Evolutionary conservation across 768 basidiomycete species (phyloP), one percentile per base, ranked within the genome.

Genomic region (Auriscalpium orientale): DNA sequence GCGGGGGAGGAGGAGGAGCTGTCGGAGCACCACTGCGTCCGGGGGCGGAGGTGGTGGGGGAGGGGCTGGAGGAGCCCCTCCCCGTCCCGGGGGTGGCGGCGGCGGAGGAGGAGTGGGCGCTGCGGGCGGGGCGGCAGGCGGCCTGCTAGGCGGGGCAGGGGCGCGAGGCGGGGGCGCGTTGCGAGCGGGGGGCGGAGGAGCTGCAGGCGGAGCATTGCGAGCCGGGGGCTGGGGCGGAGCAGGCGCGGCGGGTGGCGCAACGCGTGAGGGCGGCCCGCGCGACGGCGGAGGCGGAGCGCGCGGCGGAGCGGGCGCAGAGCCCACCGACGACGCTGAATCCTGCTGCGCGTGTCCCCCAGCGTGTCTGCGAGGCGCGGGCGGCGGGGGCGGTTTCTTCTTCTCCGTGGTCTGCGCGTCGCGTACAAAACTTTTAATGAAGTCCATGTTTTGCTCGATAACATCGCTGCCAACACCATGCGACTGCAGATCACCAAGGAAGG

Each of bases 341-440:
- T 70, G 65, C 54, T 66, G 66, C 22, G 52, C 59, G 54, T 67
- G 61, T 13, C 40, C 44, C 28, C 28, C 28, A 3, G 50, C 50
- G n/a, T 67, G 64, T 45, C 61, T 28, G 33, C 70, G 64, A 16
- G 76, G 77, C 53, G 74, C 70, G 37, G 73, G 72, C 1, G 68
- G 65, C 10, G 72, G 72, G 1, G 67, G 61, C 0, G 63, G 60
- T 53, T 65, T 72, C 64, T 75, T 67, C 61, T 68, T 65, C 5
- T 55, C 22, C 12, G 45, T 58, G 51, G 56, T 67, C 59, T 73
- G 76, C 54, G 74, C 74, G 13, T 87, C 64, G 59, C 81, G 75
- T 22, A 93, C 79, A 65, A 84, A 99, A 60, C 85, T 78, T 66
- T 85, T 86, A 72, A 99, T 95, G 68, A 92, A 98, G 59, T 90